Percentiles rank a stretch among this genome's conserved stretches.
These are phyloP conservation scores for Diaporthe sp. DNA, from an alignment of 2,329 filamentous ascomycete species.

Conservation along the genomic window DNA sequence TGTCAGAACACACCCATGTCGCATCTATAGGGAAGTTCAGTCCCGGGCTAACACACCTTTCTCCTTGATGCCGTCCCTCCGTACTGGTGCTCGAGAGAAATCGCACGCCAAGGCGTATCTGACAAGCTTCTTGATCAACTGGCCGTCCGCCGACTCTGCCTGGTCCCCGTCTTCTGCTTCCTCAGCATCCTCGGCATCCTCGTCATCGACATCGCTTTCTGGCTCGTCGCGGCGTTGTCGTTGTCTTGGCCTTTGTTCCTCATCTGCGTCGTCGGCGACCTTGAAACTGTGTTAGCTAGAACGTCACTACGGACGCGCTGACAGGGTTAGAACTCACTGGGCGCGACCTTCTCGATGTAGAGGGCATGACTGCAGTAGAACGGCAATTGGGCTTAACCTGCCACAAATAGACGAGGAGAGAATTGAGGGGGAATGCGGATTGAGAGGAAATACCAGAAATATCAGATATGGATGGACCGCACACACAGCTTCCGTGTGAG, in stretches of 20 bases:
- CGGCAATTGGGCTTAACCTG: background rate
- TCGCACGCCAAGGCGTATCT: constrained; percentile 78
- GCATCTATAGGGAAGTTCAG: background rate
- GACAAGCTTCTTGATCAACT: constrained; percentile 76
- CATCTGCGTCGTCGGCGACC: constrained; percentile 54
- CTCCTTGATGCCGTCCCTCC: constrained; percentile 73
- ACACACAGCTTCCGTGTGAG: background rate
- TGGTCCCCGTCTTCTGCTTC: constrained; percentile 53
- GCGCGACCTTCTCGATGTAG: constrained; percentile 37
- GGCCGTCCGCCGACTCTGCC: constrained; percentile 62
- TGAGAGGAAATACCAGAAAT: background rate
- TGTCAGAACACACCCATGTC: background rate
- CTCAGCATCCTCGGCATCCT: constrained; percentile 53
- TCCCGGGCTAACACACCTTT: constrained; percentile 62
- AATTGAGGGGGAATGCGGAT: no score
- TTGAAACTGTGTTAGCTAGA: constrained; percentile 15
- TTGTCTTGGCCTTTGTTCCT: constrained; percentile 60
- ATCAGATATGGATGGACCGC: no score
- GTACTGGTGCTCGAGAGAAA: constrained; percentile 71
- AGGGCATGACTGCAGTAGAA: constrained; percentile 31
- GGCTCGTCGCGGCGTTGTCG: constrained; percentile 51
- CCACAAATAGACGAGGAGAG: background rate
- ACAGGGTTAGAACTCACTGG: constrained; percentile 30
- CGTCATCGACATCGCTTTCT: constrained; percentile 47
- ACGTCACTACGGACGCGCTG: background rate